These are phyloP conservation scores for Boletellus deceptivus DNA, from an alignment of 1,284 basidiomycete species.

Conservation along the genomic window DNA sequence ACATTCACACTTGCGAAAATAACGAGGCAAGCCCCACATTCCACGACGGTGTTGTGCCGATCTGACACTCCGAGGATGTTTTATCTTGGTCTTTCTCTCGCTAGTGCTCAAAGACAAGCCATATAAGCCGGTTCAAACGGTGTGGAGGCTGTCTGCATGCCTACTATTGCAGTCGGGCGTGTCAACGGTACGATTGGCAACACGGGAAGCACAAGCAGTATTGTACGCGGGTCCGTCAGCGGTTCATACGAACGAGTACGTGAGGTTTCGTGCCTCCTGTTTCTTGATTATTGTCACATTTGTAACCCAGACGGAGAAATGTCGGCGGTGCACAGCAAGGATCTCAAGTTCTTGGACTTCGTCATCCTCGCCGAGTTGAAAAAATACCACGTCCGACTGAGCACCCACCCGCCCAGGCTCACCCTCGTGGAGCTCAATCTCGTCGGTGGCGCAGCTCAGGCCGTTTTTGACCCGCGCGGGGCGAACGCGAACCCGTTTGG, in stretches of 20 bases:
- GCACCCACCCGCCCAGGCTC: slow-evolving; percentile 15
- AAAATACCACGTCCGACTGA: slow-evolving; percentile 19
- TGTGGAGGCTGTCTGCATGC: slow-evolving; percentile 28
- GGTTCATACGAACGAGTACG: slow-evolving; percentile 20
- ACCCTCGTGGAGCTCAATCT: slow-evolving; percentile 30
- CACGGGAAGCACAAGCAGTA: slow-evolving; percentile 29
- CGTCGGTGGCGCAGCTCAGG: slow-evolving; percentile 6
- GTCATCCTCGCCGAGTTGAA: slow-evolving; percentile 28
- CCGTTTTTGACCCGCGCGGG: slow-evolving; percentile 24
- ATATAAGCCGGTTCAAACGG: slow-evolving; percentile 18
- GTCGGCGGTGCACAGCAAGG: slow-evolving; percentile 21
- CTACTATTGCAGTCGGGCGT: slow-evolving; percentile 26
- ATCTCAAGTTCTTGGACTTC: slow-evolving; percentile 26
- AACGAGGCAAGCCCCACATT: slow-evolving; percentile 11
- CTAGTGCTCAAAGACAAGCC: slow-evolving; percentile 24
- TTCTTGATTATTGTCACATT: background rate
- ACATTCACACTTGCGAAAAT: slow-evolving; percentile 31
- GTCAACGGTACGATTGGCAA: slow-evolving; percentile 28
- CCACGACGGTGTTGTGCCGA: background rate
- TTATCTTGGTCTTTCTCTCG: no score
- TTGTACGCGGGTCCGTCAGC: slow-evolving; percentile 21
- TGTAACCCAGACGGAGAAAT: slow-evolving; percentile 19
- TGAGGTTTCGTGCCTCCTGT: background rate
- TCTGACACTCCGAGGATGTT: slow-evolving; percentile 3
- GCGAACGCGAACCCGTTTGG: slow-evolving; percentile 23